Conservation (phyloP, 306 rosid genomes). For the Quercus mongolica region DNA sequence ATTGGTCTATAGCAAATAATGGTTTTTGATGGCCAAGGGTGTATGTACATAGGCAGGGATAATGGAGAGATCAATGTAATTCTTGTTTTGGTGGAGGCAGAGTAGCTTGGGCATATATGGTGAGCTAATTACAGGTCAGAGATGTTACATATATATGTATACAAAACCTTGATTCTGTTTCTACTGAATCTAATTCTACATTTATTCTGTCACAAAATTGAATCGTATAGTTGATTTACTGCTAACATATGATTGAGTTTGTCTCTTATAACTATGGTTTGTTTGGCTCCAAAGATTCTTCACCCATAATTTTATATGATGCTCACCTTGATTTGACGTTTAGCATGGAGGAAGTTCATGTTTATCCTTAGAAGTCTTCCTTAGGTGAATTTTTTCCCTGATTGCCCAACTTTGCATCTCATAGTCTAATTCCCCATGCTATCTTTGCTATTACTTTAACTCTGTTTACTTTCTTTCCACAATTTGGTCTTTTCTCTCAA, state of each 20-base stretch:
- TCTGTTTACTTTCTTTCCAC: not conserved
- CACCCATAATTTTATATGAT: not conserved
- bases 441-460: not conserved
- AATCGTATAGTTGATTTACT: not conserved
- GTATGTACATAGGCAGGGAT: constrained; percentile 48
- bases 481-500: not conserved
- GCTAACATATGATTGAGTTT: not conserved
- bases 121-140: constrained; percentile 41
- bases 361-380: not conserved
- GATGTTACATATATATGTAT: constrained; percentile 23
- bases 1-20: constrained; percentile 29
- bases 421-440: not conserved
- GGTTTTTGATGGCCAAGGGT: constrained; percentile 37
- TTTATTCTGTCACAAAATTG: constrained; percentile 17
- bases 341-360: not conserved
- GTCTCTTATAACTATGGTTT: not conserved
- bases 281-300: not conserved
- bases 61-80: constrained; percentile 31
- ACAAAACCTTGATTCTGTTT: constrained; percentile 24
- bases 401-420: not conserved
- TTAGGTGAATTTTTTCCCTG: not conserved
- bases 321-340: not conserved
- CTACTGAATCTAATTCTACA: constrained; percentile 9
- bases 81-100: constrained; percentile 37
- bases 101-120: constrained; percentile 30